Evolutionary conservation across 257 asterid genomes (phyloP), one percentile per base, ranked within the genome.

Genomic region (Jaltomata sinuosa): DNA sequence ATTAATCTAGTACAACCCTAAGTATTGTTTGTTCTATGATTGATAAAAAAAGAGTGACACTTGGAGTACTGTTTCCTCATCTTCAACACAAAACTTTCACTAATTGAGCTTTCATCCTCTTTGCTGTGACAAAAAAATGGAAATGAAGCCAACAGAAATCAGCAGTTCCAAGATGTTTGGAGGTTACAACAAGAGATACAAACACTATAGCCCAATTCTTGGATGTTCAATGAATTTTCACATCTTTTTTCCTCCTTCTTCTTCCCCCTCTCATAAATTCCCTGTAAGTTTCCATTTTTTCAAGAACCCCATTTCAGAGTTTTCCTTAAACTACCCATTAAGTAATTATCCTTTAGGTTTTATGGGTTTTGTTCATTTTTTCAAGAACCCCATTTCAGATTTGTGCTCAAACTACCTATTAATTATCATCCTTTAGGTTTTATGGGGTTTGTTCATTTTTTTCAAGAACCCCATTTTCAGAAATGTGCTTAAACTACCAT

Each of bases 161-260:
- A 90, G 98, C 94, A 92, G 97, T 91, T 11, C 92, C 3, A 97
- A 96, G 90, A 97, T 97, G 98, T 97, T 93, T 57, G 99, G 87
- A 59, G 99, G 99, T 40, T 94, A 84, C 93, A 97, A 95, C 94
- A 97, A 94, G 91, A 91, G 99, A 94, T 97, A 83, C 87, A 94
- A 90, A 67, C 99, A 97, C 91, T 93, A 84, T 85, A 97, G 99
- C 74, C 92, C 93, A 11, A 90, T 96, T 0, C 91, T 97, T 38
- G 97, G 97, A 64, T 97, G 99, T 85, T 94, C 96, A 52, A 94
- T 94, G 99, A 94, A 88, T 87, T 97, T 97, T 90, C 90, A 92
- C 89, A 89, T 97, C 90, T 95, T 88, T 87, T 97, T 97, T 84
- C 99, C 99, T 84, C 98, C 98, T 85, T 53, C 93, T 49, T 65